Evolutionary conservation across 306 rosid species (phyloP).

Genomic region (Dryas drummondii): DNA sequence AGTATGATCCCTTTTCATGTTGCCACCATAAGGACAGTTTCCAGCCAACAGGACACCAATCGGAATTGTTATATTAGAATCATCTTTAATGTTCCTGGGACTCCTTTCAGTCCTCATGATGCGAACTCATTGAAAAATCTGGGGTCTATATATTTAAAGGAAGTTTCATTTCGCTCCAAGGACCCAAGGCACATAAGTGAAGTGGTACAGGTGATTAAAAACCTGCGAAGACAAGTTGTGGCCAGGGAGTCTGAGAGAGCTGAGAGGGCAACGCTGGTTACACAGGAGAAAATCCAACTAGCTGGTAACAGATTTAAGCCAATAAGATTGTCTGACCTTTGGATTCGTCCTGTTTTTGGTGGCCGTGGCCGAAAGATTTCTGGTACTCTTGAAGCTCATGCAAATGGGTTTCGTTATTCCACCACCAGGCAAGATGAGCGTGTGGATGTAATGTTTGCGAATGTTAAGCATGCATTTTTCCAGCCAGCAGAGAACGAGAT

Average conservation of each 20-base stretch:
- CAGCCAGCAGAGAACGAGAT: conserved; percentile 99
- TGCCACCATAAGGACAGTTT: conserved; percentile 77
- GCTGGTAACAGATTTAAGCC: conserved; percentile 92
- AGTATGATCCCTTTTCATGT: conserved; percentile 94
- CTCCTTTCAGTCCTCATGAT: conserved; percentile 86
- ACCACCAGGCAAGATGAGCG: conserved; percentile 90
- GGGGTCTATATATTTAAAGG: conserved; percentile 83
- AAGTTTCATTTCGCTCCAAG: conserved; percentile 92
- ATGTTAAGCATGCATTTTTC: conserved; percentile 87
- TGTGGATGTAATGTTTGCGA: conserved; percentile 72
- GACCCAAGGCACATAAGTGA: conserved; percentile 86
- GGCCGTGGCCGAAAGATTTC: conserved; percentile 96
- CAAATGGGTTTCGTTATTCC: conserved; percentile 85
- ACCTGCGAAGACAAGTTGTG: conserved; percentile 81
- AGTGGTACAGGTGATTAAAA: conserved; percentile 76
- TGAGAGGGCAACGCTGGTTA: conserved; percentile 92
- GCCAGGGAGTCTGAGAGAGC: conserved; percentile 97
- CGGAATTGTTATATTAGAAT: conserved; percentile 59
- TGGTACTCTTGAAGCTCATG: conserved; percentile 86
- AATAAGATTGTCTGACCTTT: conserved; percentile 71
- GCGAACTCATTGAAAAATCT: conserved; percentile 60
- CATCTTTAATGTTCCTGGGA: conserved; percentile 84
- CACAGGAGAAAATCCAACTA: conserved; percentile 90
- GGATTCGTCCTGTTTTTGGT: conserved; percentile 90
- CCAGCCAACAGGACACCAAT: conserved; percentile 69